Evolutionary conservation across 176 grass and related monocot species (phyloP).

Genomic region (Saccharum spontaneum): DNA sequence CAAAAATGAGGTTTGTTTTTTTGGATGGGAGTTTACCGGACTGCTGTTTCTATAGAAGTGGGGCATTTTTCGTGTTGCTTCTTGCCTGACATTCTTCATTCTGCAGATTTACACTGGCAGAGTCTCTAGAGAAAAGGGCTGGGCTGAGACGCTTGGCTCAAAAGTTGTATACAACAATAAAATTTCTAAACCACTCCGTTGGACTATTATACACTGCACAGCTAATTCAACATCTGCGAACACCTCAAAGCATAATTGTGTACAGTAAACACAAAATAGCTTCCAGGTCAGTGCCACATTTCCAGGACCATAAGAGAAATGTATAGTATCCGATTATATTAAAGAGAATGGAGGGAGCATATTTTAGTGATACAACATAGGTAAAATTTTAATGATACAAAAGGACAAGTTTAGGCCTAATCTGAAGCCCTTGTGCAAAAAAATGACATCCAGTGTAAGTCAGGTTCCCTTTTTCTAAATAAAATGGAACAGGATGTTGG

Average conservation of each 20-base stretch:
- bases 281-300: background rate
- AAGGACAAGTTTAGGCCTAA: background rate
- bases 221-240: background rate
- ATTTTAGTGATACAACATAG: constrained; percentile 1
- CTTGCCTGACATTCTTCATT: background rate
- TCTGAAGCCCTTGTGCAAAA: background rate
- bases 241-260: background rate
- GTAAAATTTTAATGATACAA: constrained; percentile 6
- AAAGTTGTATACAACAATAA: background rate
- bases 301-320: background rate
- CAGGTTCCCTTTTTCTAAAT: background rate
- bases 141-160: too few relatives aligned
- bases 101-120: background rate
- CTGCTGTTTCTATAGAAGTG: too few relatives aligned
- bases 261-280: background rate
- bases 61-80: background rate
- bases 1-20: too few relatives aligned
- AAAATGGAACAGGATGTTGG: background rate
- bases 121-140: too few relatives aligned
- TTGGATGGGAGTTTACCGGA: too few relatives aligned
- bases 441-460: background rate
- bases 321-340: background rate
- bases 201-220: background rate
- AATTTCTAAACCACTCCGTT: background rate
- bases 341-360: background rate